phyloP scores from a whole-genome alignment of 2,329 filamentous ascomycete genomes.

The Fusarium praegraminearum region DNA sequence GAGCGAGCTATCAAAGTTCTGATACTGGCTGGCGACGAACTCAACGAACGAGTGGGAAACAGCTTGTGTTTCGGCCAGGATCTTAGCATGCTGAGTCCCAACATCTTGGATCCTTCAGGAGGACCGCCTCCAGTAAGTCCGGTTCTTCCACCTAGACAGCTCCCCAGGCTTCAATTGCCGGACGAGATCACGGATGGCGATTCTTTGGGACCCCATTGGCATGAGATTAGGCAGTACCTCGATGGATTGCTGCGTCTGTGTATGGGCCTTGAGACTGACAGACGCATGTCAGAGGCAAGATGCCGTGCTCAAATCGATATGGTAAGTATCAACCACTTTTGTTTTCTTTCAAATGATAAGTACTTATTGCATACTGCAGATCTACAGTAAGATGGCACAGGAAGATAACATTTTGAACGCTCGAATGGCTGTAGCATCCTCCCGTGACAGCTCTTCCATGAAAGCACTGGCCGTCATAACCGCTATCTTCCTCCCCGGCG shows the following conservation, averaged over 20 bases:
- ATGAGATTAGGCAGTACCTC: constrained; percentile 61
- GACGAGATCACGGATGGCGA: constrained; percentile 40
- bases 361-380: constrained; percentile 46
- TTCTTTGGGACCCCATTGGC: constrained; percentile 56
- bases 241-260: constrained; percentile 59
- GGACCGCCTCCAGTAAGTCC: constrained; percentile 46
- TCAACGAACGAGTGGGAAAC: constrained; percentile 51
- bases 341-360: not conserved
- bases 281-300: constrained; percentile 60
- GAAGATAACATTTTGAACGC: constrained; percentile 61
- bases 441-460: constrained; percentile 61
- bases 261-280: constrained; percentile 59
- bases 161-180: constrained; percentile 33
- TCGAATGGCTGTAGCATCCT: constrained; percentile 56
- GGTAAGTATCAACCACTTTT: constrained; percentile 46
- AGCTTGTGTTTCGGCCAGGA: constrained; percentile 39
- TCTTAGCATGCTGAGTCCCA: constrained; percentile 46
- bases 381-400: constrained; percentile 63
- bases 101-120: constrained; percentile 38
- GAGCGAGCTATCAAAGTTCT: constrained; percentile 60
- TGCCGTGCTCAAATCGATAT: constrained; percentile 62
- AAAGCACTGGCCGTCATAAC: constrained; percentile 62
- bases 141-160: constrained; percentile 38
- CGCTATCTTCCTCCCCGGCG: constrained; percentile 61
- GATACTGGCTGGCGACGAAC: constrained; percentile 58